phyloP scores from a whole-genome alignment of 164 flowering plant species.

The Piper betle region DNA sequence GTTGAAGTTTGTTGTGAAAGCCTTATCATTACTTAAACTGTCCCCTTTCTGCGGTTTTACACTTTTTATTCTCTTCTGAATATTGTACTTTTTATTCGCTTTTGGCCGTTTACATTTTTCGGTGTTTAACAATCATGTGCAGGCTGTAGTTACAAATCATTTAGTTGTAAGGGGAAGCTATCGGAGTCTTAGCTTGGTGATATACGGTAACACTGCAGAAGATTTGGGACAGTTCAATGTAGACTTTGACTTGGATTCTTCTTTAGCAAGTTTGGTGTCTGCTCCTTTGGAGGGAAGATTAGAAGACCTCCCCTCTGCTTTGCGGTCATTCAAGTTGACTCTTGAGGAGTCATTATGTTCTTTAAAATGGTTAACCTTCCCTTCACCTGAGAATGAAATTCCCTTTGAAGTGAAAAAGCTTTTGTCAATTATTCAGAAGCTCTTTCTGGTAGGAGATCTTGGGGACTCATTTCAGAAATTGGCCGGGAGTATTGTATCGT shows the following conservation, averaged over 20 bases:
- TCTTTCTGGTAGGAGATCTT: slow-evolving; percentile 31
- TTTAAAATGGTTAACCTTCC: slow-evolving; percentile 32
- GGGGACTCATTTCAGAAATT: slow-evolving; percentile 25
- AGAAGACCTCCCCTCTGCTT: slow-evolving; percentile 81
- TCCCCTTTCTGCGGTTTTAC: too few relatives aligned
- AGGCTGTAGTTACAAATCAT: slow-evolving; percentile 95
- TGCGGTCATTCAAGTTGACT: slow-evolving; percentile 30
- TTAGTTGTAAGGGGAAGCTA: slow-evolving; percentile 94
- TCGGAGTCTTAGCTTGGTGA: slow-evolving; percentile 84
- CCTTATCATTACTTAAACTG: too few relatives aligned
- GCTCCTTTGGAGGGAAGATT: slow-evolving; percentile 62
- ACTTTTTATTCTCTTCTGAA: background rate
- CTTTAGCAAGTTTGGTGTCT: slow-evolving; percentile 59
- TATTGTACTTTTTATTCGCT: background rate
- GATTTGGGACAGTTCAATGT: slow-evolving; percentile 95
- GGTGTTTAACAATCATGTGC: slow-evolving; percentile 9
- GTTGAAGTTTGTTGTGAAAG: too few relatives aligned
- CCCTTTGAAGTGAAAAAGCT: slow-evolving; percentile 43
- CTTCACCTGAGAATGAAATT: slow-evolving; percentile 33
- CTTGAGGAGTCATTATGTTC: slow-evolving; percentile 46
- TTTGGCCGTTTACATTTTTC: background rate
- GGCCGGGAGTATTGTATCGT: slow-evolving; percentile 34
- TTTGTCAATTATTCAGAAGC: slow-evolving; percentile 37
- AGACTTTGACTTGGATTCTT: slow-evolving; percentile 75
- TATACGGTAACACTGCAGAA: slow-evolving; percentile 93